Conservation (phyloP, 1,284 basidiomycete genomes). For the Ceratobasidium sp. region DNA sequence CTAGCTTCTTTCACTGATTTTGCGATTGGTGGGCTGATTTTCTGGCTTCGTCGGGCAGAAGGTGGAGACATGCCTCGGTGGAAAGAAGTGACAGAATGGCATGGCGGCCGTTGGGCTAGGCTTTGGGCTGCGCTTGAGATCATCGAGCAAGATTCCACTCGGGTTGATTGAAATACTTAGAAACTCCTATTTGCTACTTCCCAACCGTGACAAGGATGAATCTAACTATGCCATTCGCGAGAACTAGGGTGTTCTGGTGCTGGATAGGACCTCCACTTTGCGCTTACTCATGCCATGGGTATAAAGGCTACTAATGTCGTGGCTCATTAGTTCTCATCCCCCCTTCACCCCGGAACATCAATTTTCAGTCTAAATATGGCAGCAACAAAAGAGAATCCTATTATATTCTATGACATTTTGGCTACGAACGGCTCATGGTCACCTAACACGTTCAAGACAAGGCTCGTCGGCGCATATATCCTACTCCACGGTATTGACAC, state of each 20-base stretch:
- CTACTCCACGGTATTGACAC: not conserved
- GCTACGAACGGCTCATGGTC: slow-evolving; percentile 17
- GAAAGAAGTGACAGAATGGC: slow-evolving; percentile 10
- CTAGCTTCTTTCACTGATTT: slow-evolving; percentile 4
- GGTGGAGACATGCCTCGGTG: not conserved
- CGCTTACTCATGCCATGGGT: not conserved
- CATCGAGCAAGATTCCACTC: not conserved
- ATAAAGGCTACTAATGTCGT: not conserved
- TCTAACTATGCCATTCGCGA: not conserved
- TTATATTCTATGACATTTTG: slow-evolving; percentile 25
- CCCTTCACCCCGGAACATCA: not conserved
- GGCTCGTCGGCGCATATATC: slow-evolving; percentile 14
- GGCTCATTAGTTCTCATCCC: not conserved
- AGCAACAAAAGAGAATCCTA: slow-evolving; percentile 16
- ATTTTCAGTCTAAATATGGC: not conserved
- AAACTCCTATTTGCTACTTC: not conserved
- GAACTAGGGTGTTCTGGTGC: not conserved
- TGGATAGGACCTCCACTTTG: not conserved
- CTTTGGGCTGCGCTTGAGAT: slow-evolving; percentile 1
- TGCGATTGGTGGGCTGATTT: not conserved
- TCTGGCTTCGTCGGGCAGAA: not conserved
- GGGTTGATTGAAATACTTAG: not conserved
- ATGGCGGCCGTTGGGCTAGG: not conserved
- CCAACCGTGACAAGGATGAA: not conserved
- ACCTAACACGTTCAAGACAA: slow-evolving; percentile 28